Percentiles rank a stretch among this genome's conserved stretches.
Conservation (phyloP, 1,139 yeast genomes). For the Saccharomyces hybrid region DNA sequence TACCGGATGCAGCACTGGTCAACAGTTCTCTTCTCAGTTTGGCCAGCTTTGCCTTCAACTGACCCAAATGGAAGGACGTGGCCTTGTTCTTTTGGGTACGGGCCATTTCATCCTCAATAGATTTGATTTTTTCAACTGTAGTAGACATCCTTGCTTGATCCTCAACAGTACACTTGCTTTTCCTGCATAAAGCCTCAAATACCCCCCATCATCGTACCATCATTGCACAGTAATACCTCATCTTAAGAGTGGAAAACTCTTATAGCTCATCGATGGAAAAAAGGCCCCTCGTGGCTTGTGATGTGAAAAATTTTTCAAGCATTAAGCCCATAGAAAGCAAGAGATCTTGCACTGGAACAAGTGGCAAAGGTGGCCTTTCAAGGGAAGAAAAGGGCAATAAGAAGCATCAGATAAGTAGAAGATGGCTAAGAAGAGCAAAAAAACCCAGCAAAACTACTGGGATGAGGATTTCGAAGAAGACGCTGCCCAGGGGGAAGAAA, state of each 20-base stretch:
- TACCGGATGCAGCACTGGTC: too few species aligned
- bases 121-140: too few species aligned
- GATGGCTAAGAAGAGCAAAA: constrained; percentile 38
- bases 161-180: background rate
- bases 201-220: background rate
- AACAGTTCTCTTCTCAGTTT: too few species aligned
- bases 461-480: constrained; percentile 68
- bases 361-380: constrained; percentile 1
- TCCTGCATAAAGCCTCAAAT: background rate
- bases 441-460: constrained; percentile 65
- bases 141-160: constrained; percentile 1
- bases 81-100: too few species aligned
- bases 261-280: constrained; percentile 9
- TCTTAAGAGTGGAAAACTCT: background rate
- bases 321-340: background rate
- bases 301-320: constrained; percentile 13
- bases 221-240: background rate
- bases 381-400: constrained; percentile 37
- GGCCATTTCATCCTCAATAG: too few species aligned
- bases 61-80: too few species aligned
- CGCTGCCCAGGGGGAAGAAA: constrained; percentile 49
- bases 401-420: constrained; percentile 42
- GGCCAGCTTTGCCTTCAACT: too few species aligned
- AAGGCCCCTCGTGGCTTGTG: constrained; percentile 4
- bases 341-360: background rate